These are phyloP conservation scores for Coniferiporia weirii DNA, from an alignment of 1,284 basidiomycete genomes.

Conservation along the genomic window DNA sequence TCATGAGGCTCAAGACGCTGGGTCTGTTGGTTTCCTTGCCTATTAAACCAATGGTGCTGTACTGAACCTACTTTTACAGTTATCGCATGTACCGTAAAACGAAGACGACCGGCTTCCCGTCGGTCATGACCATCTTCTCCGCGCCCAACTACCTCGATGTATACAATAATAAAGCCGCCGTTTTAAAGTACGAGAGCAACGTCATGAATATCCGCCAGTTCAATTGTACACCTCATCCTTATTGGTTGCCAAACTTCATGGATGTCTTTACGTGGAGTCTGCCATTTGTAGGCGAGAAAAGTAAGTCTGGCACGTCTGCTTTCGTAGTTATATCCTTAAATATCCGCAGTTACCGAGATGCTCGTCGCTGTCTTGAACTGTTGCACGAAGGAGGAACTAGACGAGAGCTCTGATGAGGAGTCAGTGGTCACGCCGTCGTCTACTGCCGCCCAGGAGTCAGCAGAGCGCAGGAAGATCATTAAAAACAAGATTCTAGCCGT, in stretches of 20 bases:
- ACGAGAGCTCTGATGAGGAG: slow-evolving; percentile 75
- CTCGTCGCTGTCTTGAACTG: slow-evolving; percentile 91
- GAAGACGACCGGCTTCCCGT: slow-evolving; percentile 87
- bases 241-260: slow-evolving; percentile 94
- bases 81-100: slow-evolving; percentile 98
- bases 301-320: slow-evolving; percentile 40
- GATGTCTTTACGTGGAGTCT: slow-evolving; percentile 91
- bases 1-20: slow-evolving; percentile 94
- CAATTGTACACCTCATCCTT: slow-evolving; percentile 93
- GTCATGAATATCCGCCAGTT: slow-evolving; percentile 96
- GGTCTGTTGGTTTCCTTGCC: slow-evolving; percentile 40
- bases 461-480: slow-evolving; percentile 79
- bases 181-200: slow-evolving; percentile 95
- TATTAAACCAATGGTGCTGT: not conserved
- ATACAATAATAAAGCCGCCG: slow-evolving; percentile 96
- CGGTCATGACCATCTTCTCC: slow-evolving; percentile 96
- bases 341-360: slow-evolving; percentile 82
- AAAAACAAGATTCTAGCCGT: slow-evolving; percentile 99
- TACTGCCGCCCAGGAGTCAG: slow-evolving; percentile 34
- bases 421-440: slow-evolving; percentile 34
- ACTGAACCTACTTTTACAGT: slow-evolving; percentile 32
- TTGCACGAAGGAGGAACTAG: slow-evolving; percentile 91
- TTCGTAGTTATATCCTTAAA: not conserved
- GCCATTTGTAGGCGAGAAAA: slow-evolving; percentile 93
- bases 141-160: slow-evolving; percentile 96